Evolutionary conservation across 257 asterid species (phyloP), one percentile per base, ranked within the genome.

Genomic region (Lavandula angustifolia): DNA sequence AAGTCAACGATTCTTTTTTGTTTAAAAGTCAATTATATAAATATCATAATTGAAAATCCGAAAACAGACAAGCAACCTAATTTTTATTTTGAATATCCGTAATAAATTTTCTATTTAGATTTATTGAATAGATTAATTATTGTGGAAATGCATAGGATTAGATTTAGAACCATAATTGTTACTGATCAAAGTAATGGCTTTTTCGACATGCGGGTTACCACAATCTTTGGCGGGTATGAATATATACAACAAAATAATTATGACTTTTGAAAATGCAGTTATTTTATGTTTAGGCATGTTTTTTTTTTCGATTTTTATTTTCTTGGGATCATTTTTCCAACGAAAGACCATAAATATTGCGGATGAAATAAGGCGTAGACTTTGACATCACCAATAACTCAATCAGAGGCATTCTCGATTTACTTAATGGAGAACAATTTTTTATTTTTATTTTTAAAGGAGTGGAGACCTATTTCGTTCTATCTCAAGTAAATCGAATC

Each of bases 321-420:
- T 65, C n/a, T n/a, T n/a, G n/a, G 72, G 66, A 63, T 72, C 62
- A 41, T 64, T 18, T 32, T 64, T 53, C 31, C 16, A 5, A 42
- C 52, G 14, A 57, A 53, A 56, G 76, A 7, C 61, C 54, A 71
- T 7, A 56, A 49, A 56, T 29, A 56, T 40, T 31, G 31, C 2
- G 12, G 4, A 35, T 29, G 14, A 14, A 58, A 57, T 41, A 17
- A 33, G 62, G 37, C 44, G 55, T 42, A 33, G 60, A 60, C 64
- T 35, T 53, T 44, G 37, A 53, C 31, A 40, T 9, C 34, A 51
- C 32, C 6, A 31, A 27, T 41, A 41, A 42, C 33, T 13, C 27
- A 27, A 18, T 11, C 8, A 64, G 41, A 37, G 31, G 11, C 37
- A 17, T 33, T 12, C 4, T 64, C 51, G n/a, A 37, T 12, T 38